Evolutionary conservation across 2,329 filamentous ascomycete genomes (phyloP), one percentile per base, ranked within the genome.

Genomic region (Colletotrichum australisinense): DNA sequence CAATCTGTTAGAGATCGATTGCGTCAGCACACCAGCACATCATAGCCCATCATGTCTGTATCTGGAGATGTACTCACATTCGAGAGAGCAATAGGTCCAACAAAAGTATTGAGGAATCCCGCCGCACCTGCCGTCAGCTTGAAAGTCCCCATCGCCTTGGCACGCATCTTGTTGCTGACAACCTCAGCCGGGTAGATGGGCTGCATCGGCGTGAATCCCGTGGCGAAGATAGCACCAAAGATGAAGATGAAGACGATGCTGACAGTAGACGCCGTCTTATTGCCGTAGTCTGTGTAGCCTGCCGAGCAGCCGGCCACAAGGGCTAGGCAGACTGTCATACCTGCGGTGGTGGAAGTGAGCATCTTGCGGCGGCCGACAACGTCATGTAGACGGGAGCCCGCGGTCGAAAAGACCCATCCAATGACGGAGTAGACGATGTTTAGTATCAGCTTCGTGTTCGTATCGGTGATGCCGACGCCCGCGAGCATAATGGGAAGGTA

Each of bases 401-500:
- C 77, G 1, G 81, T 79, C 1, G 82, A 80, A 58, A 84, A 83
- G 19, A 82, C 78, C 73, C 82, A 81, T 69, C 83, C 83, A 55
- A 84, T 82, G 16, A 79, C 79, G 5, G 84, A 80, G 57, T 85
- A 83, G 6, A 85, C 68, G 8, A 83, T 83, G 67, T 84, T 84
- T 3, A 84, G 78, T 3, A 84, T 78, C 35, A 84, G 77, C 63
- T 84, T 83, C 0, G 82, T 83, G 68, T 83, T 79, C 5, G 79
- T 80, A 24, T 81, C 78, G 7, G 79, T 83, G 14, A 86, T 83
- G 1, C 83, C 83, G 52, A 85, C 79, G 2, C 81, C 81, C 28
- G 82, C 80, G 30, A 86, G 79, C 72, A 86, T 83, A 1, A 82
- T 80, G 7, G 83, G 76, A 0, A 85, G 79, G 56, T 84, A 85